Percentiles rank a stretch among this genome's conserved stretches.
phyloP scores from a whole-genome alignment of 1,139 yeast species.

The Lodderomyces orthopsilosis region DNA sequence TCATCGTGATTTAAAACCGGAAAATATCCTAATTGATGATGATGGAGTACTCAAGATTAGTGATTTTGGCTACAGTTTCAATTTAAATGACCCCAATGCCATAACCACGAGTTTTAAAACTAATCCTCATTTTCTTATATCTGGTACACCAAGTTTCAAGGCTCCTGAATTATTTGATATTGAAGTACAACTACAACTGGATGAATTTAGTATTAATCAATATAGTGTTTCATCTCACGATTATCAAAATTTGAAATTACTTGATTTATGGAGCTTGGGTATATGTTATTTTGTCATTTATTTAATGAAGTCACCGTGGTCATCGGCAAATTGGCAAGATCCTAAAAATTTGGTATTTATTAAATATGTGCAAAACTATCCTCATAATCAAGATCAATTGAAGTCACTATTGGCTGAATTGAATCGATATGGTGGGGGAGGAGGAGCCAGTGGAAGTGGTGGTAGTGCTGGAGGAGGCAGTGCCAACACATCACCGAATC shows the following conservation, averaged over 20 bases:
- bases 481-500: neutral
- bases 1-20: constrained; percentile 58
- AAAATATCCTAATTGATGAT: constrained; percentile 47
- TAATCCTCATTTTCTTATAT: constrained; percentile 27
- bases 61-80: constrained; percentile 53
- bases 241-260: constrained; percentile 13
- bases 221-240: constrained; percentile 8
- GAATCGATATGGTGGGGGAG: constrained; percentile 14
- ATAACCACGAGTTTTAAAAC: constrained; percentile 17
- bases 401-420: constrained; percentile 20
- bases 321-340: constrained; percentile 26
- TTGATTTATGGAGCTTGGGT: constrained; percentile 55
- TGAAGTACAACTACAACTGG: constrained; percentile 19
- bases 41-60: constrained; percentile 45
- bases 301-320: constrained; percentile 51
- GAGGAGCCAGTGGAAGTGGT: neutral
- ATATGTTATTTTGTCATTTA: constrained; percentile 46
- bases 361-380: constrained; percentile 23
- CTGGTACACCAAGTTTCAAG: constrained; percentile 55
- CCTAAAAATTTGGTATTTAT: constrained; percentile 22
- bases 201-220: constrained; percentile 8
- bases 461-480: neutral
- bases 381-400: constrained; percentile 19
- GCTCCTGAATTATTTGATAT: constrained; percentile 50
- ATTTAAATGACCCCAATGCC: constrained; percentile 21